Conservation (phyloP, 1,139 yeast species). For the Protomyces pachydermus region DNA sequence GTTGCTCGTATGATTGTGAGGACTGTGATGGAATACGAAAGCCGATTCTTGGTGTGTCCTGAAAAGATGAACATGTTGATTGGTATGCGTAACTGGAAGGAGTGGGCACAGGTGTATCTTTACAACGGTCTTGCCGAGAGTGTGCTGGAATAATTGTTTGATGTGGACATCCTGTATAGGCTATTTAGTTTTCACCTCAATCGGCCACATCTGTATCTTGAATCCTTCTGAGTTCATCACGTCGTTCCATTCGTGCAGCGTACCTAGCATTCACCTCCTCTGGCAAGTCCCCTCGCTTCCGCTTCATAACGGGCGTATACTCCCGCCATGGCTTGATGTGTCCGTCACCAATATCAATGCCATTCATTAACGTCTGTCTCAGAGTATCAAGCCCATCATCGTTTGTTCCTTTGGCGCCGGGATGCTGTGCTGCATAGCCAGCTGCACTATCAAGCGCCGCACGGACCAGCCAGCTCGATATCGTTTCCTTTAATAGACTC, state of each 20-base stretch:
- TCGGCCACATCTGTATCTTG: no score
- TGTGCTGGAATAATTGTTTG: neutral
- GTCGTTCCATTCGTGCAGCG: neutral
- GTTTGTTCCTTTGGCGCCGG: conserved; percentile 38
- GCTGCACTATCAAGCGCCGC: conserved; percentile 39
- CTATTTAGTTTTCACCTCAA: no score
- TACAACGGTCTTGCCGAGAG: neutral
- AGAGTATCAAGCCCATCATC: conserved; percentile 35
- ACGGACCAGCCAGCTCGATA: conserved; percentile 38
- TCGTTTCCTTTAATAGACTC: conserved; percentile 32
- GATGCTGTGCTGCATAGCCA: conserved; percentile 35
- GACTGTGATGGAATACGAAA: neutral
- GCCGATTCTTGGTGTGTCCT: neutral
- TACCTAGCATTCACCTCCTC: conserved; percentile 63
- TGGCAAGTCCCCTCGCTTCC: conserved; percentile 58
- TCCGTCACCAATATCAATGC: conserved; percentile 67
- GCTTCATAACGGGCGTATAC: conserved; percentile 55
- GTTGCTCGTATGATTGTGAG: neutral
- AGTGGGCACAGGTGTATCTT: neutral
- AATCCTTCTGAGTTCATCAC: neutral
- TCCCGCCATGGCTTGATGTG: conserved; percentile 52
- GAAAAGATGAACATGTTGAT: neutral
- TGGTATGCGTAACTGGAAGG: neutral
- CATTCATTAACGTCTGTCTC: conserved; percentile 37
- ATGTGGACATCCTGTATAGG: neutral